Conservation (phyloP, 306 rosid species). For the Prosopis cineraria region DNA sequence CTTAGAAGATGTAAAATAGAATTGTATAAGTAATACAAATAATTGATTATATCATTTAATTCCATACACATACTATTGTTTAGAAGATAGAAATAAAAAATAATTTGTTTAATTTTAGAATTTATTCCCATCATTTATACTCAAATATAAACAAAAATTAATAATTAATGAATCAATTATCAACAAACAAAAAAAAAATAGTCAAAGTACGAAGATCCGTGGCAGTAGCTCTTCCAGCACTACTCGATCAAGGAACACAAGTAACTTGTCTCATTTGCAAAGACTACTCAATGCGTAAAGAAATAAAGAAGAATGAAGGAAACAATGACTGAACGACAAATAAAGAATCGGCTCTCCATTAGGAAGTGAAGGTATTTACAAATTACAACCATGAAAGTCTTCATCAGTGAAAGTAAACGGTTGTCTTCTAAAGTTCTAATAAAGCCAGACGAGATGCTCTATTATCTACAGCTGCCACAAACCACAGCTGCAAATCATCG, state of each 20-base stretch:
- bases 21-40: no score
- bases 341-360: conserved; percentile 14
- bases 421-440: background rate
- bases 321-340: background rate
- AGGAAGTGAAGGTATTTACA: conserved; percentile 2
- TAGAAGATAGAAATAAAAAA: no score
- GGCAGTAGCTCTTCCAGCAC: background rate
- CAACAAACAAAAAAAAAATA: no score
- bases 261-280: background rate
- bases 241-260: background rate
- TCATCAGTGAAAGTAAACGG: background rate
- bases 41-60: no score
- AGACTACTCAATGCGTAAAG: background rate
- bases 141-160: no score
- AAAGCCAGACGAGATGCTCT: conserved; percentile 11
- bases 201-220: background rate
- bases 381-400: conserved; percentile 13
- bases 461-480: conserved; percentile 4
- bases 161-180: no score
- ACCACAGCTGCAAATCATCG: background rate
- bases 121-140: no score
- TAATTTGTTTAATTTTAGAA: no score
- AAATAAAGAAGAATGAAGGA: background rate
- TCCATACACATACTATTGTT: no score
- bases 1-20: no score